Evolutionary conservation across 352 stramenopile genomes (phyloP).

Genomic region (Phytophthora pisi): DNA sequence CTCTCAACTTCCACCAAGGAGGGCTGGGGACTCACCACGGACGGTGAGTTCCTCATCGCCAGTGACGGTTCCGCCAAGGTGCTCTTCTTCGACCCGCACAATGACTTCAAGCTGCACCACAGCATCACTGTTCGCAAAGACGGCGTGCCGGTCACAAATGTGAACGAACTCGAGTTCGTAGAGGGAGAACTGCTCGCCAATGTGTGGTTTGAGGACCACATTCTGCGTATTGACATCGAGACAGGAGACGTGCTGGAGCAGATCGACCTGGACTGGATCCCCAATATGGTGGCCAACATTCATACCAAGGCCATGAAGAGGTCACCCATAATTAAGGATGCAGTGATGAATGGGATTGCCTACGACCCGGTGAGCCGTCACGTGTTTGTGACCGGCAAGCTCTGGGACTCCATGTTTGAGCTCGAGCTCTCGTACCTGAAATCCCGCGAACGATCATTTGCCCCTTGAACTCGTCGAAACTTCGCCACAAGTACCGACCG

Average conservation of each 20-base stretch:
- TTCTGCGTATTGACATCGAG: constrained; percentile 79
- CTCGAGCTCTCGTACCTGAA: constrained; percentile 69
- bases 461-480: constrained; percentile 5
- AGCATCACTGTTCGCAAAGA: constrained; percentile 57
- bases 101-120: constrained; percentile 60
- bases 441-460: constrained; percentile 14
- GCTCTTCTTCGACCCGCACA: constrained; percentile 77
- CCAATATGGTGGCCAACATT: constrained; percentile 64
- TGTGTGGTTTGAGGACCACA: constrained; percentile 81
- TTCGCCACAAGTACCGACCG: background rate
- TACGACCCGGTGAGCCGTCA: constrained; percentile 66
- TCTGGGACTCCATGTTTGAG: constrained; percentile 89
- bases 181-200: constrained; percentile 86
- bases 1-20: constrained; percentile 82
- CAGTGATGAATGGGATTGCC: constrained; percentile 92
- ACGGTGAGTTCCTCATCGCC: constrained; percentile 81
- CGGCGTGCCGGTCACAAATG: constrained; percentile 48
- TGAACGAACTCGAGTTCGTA: constrained; percentile 91
- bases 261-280: constrained; percentile 73
- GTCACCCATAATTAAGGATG: constrained; percentile 48
- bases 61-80: constrained; percentile 84
- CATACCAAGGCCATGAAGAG: constrained; percentile 52
- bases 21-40: constrained; percentile 89
- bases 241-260: constrained; percentile 71
- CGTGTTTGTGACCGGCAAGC: constrained; percentile 80